These are phyloP conservation scores for Cyclostephanos tholiformis DNA, from an alignment of 108 stramenopile species.

Conservation along the genomic window DNA sequence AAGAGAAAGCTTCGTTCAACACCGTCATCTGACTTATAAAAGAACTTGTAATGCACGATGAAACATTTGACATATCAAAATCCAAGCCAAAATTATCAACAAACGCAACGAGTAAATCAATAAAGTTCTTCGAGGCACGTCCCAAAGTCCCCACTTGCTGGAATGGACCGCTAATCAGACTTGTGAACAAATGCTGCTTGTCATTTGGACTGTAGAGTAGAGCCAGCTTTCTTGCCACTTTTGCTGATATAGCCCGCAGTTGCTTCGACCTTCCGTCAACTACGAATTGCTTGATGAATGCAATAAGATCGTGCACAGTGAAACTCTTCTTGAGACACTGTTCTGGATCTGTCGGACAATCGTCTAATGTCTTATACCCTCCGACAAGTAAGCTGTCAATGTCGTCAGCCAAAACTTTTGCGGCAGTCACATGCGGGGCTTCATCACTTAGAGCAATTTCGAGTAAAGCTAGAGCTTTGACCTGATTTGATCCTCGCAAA, in stretches of 20 bases:
- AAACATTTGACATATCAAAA: slow-evolving; percentile 25
- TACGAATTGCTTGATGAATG: slow-evolving; percentile 62
- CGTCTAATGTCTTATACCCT: slow-evolving; percentile 11
- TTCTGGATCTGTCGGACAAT: slow-evolving; percentile 46
- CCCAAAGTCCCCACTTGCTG: slow-evolving; percentile 53
- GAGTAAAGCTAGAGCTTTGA: slow-evolving; percentile 59
- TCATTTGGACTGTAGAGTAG: slow-evolving; percentile 29
- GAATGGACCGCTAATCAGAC: slow-evolving; percentile 45
- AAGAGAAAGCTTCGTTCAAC: slow-evolving; percentile 4
- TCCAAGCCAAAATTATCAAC: slow-evolving; percentile 32
- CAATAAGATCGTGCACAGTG: slow-evolving; percentile 44
- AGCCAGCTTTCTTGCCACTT: slow-evolving; percentile 43
- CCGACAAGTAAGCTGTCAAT: slow-evolving; percentile 15
- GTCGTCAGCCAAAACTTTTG: slow-evolving; percentile 9
- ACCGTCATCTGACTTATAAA: slow-evolving; percentile 29
- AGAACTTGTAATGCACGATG: slow-evolving; percentile 20
- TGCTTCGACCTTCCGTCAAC: slow-evolving; percentile 54
- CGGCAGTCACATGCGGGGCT: slow-evolving; percentile 1
- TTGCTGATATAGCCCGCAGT: slow-evolving; percentile 48
- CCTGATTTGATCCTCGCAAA: slow-evolving; percentile 60
- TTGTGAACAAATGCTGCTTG: slow-evolving; percentile 35
- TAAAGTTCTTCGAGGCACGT: slow-evolving; percentile 32
- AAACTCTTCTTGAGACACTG: slow-evolving; percentile 42
- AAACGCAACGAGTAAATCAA: slow-evolving; percentile 28
- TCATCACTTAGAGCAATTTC: slow-evolving; percentile 55